Evolutionary conservation across 257 asterid genomes (phyloP), one percentile per base, ranked within the genome.

Genomic region (Cruciata laevipes): DNA sequence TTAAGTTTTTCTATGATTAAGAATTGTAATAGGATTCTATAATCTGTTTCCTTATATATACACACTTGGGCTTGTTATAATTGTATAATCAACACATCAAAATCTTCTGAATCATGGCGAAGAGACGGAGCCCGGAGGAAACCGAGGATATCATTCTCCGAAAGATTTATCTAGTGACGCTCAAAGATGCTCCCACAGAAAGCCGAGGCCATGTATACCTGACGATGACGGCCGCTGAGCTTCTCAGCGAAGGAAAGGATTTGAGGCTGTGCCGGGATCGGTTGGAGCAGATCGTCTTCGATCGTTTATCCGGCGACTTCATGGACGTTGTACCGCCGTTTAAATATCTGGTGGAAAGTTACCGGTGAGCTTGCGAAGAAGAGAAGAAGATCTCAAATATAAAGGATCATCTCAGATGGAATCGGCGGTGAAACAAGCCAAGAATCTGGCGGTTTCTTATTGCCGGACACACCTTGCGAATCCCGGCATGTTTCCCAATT

Each of bases 71-170:
- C n/a, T n/a, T n/a, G n/a, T 0, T 42, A 42, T 12, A 0, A 0
- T 42, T 42, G 51, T 42, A 12, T 42, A 4, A n/a, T 42, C 51
- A 42, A 12, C 51, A 11, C 3, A 42, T 3, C 51, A 42, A 42
- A 37, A 42, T 40, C 49, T 3, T 10, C 1, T 42, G 18, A 42
- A 42, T 11, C 17, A 42, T 42, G 51, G 51, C 51, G 31, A 90
- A 84, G 68, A 77, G 80, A 33, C 65, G 95, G 66, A 79, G 90
- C 59, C 88, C 82, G 64, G 92, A 84, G 33, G 97, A 90, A 83
- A 85, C 89, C 83, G 97, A 90, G 86, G 97, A 94, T 59, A 82
- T 90, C 40, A 85, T 94, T 69, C 88, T 92, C 71, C 86, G 96
- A 59, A 92, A 89, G 72, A 83, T 94, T 24, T 84, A 89, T 63